Conservation (phyloP, 2,329 filamentous ascomycete genomes). For the Oidium heveae region DNA sequence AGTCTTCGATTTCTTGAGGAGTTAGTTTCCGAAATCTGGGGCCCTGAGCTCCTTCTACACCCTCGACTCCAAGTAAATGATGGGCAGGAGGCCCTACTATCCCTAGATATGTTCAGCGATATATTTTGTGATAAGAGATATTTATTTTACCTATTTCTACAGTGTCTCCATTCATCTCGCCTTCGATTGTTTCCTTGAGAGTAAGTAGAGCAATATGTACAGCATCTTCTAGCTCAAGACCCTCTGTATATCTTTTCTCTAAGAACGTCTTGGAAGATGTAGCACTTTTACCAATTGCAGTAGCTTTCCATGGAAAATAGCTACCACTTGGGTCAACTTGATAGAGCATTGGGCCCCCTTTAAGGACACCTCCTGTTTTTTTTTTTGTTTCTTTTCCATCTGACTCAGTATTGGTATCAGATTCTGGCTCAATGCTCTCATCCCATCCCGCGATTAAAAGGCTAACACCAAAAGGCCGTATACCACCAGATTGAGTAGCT, state of each 20-base stretch:
- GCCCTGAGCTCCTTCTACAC: conserved; percentile 60
- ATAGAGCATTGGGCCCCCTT: conserved; percentile 91
- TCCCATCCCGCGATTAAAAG: conserved; percentile 94
- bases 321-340: conserved; percentile 97
- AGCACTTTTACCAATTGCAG: conserved; percentile 93
- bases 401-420: conserved; percentile 28
- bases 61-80: conserved; percentile 75
- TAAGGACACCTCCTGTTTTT: conserved; percentile 87
- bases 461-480: conserved; percentile 88
- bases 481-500: conserved; percentile 92
- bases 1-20: conserved; percentile 97
- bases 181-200: conserved; percentile 96
- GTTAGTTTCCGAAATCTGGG: conserved; percentile 84
- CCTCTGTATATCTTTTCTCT: conserved; percentile 97
- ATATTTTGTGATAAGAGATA: not conserved
- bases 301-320: conserved; percentile 99
- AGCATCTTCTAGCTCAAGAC: conserved; percentile 87
- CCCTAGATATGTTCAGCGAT: conserved; percentile 25
- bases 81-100: conserved; percentile 90
- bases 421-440: conserved; percentile 77
- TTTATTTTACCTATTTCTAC: conserved; percentile 63
- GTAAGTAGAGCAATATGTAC: conserved; percentile 95
- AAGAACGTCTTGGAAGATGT: conserved; percentile 97
- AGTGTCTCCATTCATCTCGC: conserved; percentile 96
- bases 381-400: conserved; percentile 50